Evolutionary conservation across 345 rosid genomes (phyloP), one percentile per base, ranked within the genome.

Genomic region (Brassica juncea): DNA sequence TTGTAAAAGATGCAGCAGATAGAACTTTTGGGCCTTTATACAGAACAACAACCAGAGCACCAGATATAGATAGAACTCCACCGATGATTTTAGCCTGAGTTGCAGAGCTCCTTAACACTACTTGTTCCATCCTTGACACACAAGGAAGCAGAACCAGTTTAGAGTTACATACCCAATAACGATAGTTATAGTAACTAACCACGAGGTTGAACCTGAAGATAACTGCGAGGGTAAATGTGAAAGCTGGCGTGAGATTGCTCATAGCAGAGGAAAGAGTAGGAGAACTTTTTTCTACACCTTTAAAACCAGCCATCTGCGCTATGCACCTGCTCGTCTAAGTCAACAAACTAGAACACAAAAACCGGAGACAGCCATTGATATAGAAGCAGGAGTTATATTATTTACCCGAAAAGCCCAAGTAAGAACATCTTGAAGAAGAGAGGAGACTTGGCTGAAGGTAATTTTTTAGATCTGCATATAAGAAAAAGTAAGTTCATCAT

Each of bases 241-340:
- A 78, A 57, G 82, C 74, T 15, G 82, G 82, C 0, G 75, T 80
- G 32, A 80, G 79, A 27, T 74, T 80, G 79, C 82, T 68, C 12
- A 74, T 80, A 37, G 82, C 82, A 15, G 82, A 61, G 11, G 82
- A 8, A 61, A 80, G 79, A 34, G 82, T 80, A 31, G 82, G 82
- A 31, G 79, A 74, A 35, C 82, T 80, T 54, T 68, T 62, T 49
- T 80, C 74, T n/a, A 80, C 28, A n/a, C 79, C 82, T 80, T 67
- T 74, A 62, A 42, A 65, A 7, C 65, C 75, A 74, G 21, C 74
- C 10, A 80, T 68, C 58, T 3, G 2, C 2, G 79, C 28, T 44
- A 61, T 23, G 66, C 69, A 68, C 79, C 82, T 80, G 75, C 49
- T 61, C 6, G 27, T 58, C 25, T 30, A 74, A 74, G 66, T 73